phyloP scores from a whole-genome alignment of 257 asterid species.

The Scutellaria baicalensis region DNA sequence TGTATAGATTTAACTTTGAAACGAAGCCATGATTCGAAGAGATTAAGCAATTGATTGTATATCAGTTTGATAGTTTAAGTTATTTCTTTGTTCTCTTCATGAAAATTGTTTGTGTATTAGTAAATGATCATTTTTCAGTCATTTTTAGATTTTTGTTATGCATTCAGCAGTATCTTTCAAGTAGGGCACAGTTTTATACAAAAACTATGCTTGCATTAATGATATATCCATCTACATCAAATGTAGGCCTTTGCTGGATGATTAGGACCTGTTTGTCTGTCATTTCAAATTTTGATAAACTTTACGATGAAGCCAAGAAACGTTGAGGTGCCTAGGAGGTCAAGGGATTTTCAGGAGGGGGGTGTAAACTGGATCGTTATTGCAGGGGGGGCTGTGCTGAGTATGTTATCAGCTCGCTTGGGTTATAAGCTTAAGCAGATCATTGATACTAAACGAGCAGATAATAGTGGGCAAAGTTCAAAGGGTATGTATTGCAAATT shows the following conservation, averaged over 20 bases:
- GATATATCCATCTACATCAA: not conserved
- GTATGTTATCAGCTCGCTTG: slow-evolving; percentile 62
- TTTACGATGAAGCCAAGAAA: slow-evolving; percentile 44
- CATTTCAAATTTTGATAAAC: not conserved
- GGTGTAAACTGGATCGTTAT: slow-evolving; percentile 68
- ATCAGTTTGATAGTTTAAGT: not conserved
- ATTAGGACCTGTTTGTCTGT: not conserved
- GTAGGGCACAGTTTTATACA: not conserved
- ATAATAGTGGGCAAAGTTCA: slow-evolving; percentile 21
- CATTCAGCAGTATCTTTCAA: not conserved
- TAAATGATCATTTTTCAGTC: too few species aligned
- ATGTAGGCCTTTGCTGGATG: slow-evolving; percentile 18
- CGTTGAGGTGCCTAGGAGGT: slow-evolving; percentile 29
- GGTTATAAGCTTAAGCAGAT: slow-evolving; percentile 71
- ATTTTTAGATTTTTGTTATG: not conserved
- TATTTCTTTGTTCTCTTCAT: not conserved
- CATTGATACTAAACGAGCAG: slow-evolving; percentile 41
- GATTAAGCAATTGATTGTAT: not conserved
- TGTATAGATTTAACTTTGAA: not conserved
- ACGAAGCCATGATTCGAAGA: not conserved
- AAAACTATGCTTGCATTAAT: not conserved
- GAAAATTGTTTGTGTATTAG: not conserved
- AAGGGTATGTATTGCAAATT: slow-evolving; percentile 30
- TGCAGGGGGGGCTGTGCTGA: slow-evolving; percentile 66
- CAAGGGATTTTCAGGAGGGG: slow-evolving; percentile 36